Percentiles rank a stretch among this genome's conserved stretches.
Evolutionary conservation across 208 protist species (phyloP).

Genomic region (Acanthamoeba triangularis): DNA sequence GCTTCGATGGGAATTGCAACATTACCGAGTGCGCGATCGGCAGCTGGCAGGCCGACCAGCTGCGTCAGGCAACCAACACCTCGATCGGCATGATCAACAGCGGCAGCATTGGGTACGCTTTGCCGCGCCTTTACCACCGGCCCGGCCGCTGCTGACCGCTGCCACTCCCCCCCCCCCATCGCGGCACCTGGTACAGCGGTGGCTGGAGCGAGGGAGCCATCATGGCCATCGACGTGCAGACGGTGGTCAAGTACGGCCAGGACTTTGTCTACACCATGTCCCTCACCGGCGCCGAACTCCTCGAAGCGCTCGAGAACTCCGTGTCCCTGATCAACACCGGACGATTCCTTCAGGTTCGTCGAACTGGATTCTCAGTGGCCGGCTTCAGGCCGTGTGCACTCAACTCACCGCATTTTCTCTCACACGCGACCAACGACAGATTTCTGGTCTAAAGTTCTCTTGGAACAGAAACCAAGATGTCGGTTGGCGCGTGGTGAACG

Average conservation of each 20-base stretch:
- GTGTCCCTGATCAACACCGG: constrained; percentile 18
- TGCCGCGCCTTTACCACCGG: not conserved
- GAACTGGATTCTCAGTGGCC: not conserved
- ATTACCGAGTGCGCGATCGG: not conserved
- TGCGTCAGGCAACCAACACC: not conserved
- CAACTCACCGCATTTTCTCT: not conserved
- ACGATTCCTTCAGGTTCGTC: constrained; percentile 5
- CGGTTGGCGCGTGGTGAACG: constrained; percentile 25
- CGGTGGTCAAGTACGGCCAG: constrained; percentile 13
- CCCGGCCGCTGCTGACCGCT: not conserved
- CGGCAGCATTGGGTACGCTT: constrained; percentile 30
- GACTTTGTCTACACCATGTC: constrained; percentile 44
- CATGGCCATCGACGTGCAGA: constrained; percentile 39
- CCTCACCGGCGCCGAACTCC: not conserved
- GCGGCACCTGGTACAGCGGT: not conserved
- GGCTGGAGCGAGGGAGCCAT: not conserved
- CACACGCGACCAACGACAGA: not conserved
- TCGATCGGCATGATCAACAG: constrained; percentile 15
- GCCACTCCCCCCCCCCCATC: not conserved
- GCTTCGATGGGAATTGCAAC: not conserved
- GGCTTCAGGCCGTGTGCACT: not conserved
- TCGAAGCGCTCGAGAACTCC: constrained; percentile 41
- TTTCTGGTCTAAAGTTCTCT: not conserved
- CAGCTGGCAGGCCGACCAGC: constrained; percentile 36
- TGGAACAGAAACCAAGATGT: not conserved